A percentile compares a stretch with the other conserved stretches of the same genome.
Conservation (phyloP, 2,329 filamentous ascomycete genomes). For the Helotiales sp. region DNA sequence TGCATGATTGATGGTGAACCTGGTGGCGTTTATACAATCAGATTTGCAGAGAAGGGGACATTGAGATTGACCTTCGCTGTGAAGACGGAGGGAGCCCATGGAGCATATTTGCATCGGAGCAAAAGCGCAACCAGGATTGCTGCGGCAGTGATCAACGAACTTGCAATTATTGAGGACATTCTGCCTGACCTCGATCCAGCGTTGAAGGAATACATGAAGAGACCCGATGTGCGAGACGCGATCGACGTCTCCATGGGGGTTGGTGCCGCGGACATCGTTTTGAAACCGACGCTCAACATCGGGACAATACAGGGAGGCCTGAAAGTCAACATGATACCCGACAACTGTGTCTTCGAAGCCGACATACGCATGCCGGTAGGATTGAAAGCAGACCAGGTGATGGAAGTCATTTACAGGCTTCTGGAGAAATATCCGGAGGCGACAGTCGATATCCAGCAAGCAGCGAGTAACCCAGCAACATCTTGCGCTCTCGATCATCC, state of each 20-base stretch:
- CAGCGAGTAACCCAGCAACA: conserved; percentile 37
- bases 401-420: conserved; percentile 32
- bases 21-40: conserved; percentile 37
- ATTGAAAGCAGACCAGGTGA: conserved; percentile 32
- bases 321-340: conserved; percentile 45
- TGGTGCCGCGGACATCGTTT: conserved; percentile 36
- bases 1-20: conserved; percentile 43
- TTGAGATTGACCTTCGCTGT: conserved; percentile 40
- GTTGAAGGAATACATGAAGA: conserved; percentile 34
- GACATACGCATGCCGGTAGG: conserved; percentile 44
- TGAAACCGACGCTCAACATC: conserved; percentile 41
- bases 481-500: conserved; percentile 36
- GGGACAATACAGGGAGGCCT: conserved; percentile 42
- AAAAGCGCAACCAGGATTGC: conserved; percentile 41
- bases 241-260: conserved; percentile 40
- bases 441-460: conserved; percentile 34
- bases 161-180: conserved; percentile 35
- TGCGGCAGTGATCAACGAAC: conserved; percentile 31
- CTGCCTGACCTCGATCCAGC: conserved; percentile 29
- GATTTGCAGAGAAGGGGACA: conserved; percentile 45
- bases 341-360: conserved; percentile 39
- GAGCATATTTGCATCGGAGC: conserved; percentile 41
- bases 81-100: conserved; percentile 38
- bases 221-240: conserved; percentile 32
- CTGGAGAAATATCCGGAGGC: conserved; percentile 34